A percentile compares a stretch with the other conserved stretches of the same genome.
Conservation (phyloP, 345 rosid species). For the Hibiscus trionum region DNA sequence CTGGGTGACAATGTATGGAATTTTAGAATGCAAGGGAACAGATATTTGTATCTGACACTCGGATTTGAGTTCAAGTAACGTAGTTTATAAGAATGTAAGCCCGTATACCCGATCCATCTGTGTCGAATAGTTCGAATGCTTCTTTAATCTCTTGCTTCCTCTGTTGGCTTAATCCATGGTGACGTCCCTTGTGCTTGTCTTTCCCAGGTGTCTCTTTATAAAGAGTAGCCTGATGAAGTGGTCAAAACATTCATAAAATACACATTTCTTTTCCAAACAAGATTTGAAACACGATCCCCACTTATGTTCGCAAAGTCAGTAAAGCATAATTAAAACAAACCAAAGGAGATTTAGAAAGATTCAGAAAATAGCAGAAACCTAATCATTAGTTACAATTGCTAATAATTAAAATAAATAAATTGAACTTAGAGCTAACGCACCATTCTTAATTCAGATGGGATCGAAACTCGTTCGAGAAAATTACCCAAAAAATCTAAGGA, state of each 20-base stretch:
- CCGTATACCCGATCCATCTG: slow-evolving; percentile 75
- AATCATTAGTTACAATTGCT: not conserved
- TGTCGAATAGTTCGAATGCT: slow-evolving; percentile 90
- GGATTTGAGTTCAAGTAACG: not conserved
- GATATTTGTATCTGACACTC: too few species aligned
- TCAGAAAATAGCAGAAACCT: not conserved
- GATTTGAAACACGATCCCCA: not conserved
- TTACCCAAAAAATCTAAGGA: not conserved
- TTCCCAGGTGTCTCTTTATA: slow-evolving; percentile 51
- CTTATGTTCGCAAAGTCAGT: not conserved
- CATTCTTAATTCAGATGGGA: slow-evolving; percentile 11
- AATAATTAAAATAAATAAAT: not conserved
- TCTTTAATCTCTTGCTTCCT: slow-evolving; percentile 88
- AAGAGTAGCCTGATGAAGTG: slow-evolving; percentile 31
- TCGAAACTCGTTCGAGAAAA: not conserved
- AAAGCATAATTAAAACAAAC: not conserved
- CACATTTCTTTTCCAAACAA: not conserved
- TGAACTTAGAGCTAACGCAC: slow-evolving; percentile 8
- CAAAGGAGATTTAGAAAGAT: not conserved
- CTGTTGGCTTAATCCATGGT: slow-evolving; percentile 57
- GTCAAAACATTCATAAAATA: not conserved
- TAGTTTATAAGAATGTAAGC: not conserved
- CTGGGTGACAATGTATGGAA: slow-evolving; percentile 18
- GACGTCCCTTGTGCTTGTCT: slow-evolving; percentile 66
- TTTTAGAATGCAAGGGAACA: too few species aligned